Evolutionary conservation across 441 rosid species (phyloP), one percentile per base, ranked within the genome.

Genomic region (Melastoma candidum): DNA sequence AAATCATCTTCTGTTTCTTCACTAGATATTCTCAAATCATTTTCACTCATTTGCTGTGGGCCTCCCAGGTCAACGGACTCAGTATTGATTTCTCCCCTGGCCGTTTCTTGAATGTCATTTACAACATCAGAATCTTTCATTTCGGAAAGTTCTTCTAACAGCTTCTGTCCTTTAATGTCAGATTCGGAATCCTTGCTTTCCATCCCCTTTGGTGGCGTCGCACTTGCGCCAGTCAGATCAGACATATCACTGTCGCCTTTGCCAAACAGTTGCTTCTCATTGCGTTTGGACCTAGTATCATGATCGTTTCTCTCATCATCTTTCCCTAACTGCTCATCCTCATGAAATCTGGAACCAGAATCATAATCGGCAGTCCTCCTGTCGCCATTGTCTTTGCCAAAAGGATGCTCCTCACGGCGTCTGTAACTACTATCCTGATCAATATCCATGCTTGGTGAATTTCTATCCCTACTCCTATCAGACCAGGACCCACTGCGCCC

Each of bases 401-500:
- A 70, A 48, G 69, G 78, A 54, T 74, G 80, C 68, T 82, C 89
- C 67, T 85, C 96, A 17, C 52, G 65, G 58, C 71, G 69, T 61
- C 73, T 79, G 49, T 78, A 76, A 70, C 65, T 63, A 59, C 70
- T 52, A 67, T 78, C 82, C 62, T 73, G 75, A 29, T 83, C 83
- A 57, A 66, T 64, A 51, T 79, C 94, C 24, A 56, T 69, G 52
- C 78, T 84, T 51, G 74, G 77, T 58, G 87, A 79, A 25, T 36
- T 36, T 36, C 41, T 36, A 36, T 43, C 69, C 67, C 73, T 75
- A 71, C 47, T 69, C 54, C 78, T 72, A 51, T 84, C 95, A 3
- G 86, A 80, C 83, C 86, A 81, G 27, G 95, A 73, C 4, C 85
- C 79, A 26, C 73, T 77, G 73, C 92, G 80, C 66, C 83, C 89